Evolutionary conservation across 805 yeast genomes (phyloP).

Genomic region (Yarrowia alimentaria): DNA sequence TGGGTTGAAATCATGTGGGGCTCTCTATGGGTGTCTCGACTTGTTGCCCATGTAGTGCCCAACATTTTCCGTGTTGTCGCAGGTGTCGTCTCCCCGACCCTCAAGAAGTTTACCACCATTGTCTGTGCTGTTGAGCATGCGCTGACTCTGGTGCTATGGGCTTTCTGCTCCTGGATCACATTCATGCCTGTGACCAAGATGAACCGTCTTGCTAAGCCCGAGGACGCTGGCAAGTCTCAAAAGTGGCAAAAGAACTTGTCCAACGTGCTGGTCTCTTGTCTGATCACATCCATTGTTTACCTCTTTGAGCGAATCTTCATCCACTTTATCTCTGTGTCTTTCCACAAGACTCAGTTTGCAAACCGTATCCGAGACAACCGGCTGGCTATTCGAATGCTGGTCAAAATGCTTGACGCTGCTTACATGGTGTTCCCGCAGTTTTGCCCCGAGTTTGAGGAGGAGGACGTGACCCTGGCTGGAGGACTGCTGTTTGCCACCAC

Average conservation of each 20-base stretch:
- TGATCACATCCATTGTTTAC: constrained; percentile 41
- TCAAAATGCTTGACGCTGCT: constrained; percentile 39
- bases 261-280: constrained; percentile 41
- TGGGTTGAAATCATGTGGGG: constrained; percentile 46
- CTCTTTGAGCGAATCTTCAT: constrained; percentile 42
- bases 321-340: constrained; percentile 43
- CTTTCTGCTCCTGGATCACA: constrained; percentile 41
- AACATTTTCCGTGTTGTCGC: constrained; percentile 35
- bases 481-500: constrained; percentile 31
- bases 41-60: constrained; percentile 41
- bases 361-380: constrained; percentile 42
- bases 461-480: constrained; percentile 38
- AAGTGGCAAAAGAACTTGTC: constrained; percentile 41
- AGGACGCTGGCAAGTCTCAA: constrained; percentile 32
- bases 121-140: constrained; percentile 41
- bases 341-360: constrained; percentile 44
- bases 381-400: constrained; percentile 36
- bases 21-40: constrained; percentile 38
- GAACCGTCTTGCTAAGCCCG: constrained; percentile 34
- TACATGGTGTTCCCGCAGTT: constrained; percentile 40
- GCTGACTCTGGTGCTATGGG: constrained; percentile 40
- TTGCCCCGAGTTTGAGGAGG: constrained; percentile 41
- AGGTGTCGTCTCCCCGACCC: constrained; percentile 39
- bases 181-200: constrained; percentile 40
- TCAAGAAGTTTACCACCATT: constrained; percentile 38